Percentiles rank a stretch among this genome's conserved stretches.
These are phyloP conservation scores for Hyaloscypha bicolor DNA, from an alignment of 495 filamentous ascomycete species.

Conservation along the genomic window DNA sequence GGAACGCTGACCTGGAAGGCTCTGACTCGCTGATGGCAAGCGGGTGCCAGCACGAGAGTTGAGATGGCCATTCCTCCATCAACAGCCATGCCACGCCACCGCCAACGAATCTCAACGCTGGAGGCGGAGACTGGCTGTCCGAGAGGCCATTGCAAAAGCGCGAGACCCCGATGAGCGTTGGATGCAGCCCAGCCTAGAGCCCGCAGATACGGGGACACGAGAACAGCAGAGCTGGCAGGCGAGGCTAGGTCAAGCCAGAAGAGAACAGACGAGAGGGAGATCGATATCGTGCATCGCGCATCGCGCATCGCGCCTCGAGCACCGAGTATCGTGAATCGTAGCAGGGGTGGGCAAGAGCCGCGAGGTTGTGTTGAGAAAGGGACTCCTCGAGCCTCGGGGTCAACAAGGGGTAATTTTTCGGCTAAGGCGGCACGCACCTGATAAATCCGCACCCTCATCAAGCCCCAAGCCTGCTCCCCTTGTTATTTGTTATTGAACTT, in stretches of 20 bases:
- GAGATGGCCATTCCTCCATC: not conserved
- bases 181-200: not conserved
- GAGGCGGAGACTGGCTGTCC: conserved; percentile 4
- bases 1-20: not conserved
- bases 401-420: too few relatives aligned
- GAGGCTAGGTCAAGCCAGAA: not conserved
- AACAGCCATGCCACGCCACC: not conserved
- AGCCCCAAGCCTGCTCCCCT: too few relatives aligned
- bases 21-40: not conserved
- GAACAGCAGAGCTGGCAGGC: not conserved
- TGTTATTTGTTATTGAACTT: too few relatives aligned
- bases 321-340: not conserved
- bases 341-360: too few relatives aligned
- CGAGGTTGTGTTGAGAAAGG: too few relatives aligned
- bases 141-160: not conserved
- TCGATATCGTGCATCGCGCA: not conserved
- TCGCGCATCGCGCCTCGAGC: not conserved
- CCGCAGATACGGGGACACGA: not conserved
- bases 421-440: too few relatives aligned
- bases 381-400: too few relatives aligned
- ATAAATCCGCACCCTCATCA: too few relatives aligned
- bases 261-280: not conserved
- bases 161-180: not conserved
- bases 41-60: not conserved
- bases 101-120: conserved; percentile 6